Percentiles rank a stretch among this genome's conserved stretches.
phyloP scores from a whole-genome alignment of 2,329 filamentous ascomycete species.

The Sclerotinia minor region DNA sequence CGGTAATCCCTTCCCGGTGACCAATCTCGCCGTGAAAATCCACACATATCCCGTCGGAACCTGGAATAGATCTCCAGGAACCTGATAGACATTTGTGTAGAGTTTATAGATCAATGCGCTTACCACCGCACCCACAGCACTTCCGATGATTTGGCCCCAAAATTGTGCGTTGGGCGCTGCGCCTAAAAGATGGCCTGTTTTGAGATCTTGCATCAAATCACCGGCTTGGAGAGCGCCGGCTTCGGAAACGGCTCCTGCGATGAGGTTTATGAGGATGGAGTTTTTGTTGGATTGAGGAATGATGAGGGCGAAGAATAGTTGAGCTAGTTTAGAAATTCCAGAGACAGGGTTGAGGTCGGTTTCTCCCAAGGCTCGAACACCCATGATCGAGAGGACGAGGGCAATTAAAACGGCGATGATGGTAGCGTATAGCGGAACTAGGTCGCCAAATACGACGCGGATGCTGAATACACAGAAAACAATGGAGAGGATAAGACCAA shows the following conservation, averaged over 20 bases:
- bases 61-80: slow-evolving; percentile 87
- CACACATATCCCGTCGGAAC: slow-evolving; percentile 95
- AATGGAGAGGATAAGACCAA: slow-evolving; percentile 77
- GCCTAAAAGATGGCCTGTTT: slow-evolving; percentile 90
- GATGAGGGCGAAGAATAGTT: slow-evolving; percentile 90
- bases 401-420: slow-evolving; percentile 81
- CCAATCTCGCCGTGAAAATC: slow-evolving; percentile 92
- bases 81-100: slow-evolving; percentile 85
- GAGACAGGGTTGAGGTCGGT: slow-evolving; percentile 96
- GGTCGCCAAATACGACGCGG: slow-evolving; percentile 76
- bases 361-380: slow-evolving; percentile 68
- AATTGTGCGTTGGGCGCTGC: slow-evolving; percentile 94
- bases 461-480: slow-evolving; percentile 78
- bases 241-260: slow-evolving; percentile 86
- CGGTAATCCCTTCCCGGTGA: slow-evolving; percentile 87
- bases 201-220: slow-evolving; percentile 95
- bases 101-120: slow-evolving; percentile 85
- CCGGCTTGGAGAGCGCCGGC: slow-evolving; percentile 89
- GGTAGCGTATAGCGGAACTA: slow-evolving; percentile 77
- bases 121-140: slow-evolving; percentile 79
- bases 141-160: slow-evolving; percentile 92
- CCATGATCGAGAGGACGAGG: slow-evolving; percentile 76
- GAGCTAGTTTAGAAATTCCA: slow-evolving; percentile 93
- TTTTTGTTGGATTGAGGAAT: slow-evolving; percentile 79
- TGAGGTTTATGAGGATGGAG: slow-evolving; percentile 90